Evolutionary conservation across 2,329 filamentous ascomycete species (phyloP).

Genomic region (Calcarisporium arbuscula): DNA sequence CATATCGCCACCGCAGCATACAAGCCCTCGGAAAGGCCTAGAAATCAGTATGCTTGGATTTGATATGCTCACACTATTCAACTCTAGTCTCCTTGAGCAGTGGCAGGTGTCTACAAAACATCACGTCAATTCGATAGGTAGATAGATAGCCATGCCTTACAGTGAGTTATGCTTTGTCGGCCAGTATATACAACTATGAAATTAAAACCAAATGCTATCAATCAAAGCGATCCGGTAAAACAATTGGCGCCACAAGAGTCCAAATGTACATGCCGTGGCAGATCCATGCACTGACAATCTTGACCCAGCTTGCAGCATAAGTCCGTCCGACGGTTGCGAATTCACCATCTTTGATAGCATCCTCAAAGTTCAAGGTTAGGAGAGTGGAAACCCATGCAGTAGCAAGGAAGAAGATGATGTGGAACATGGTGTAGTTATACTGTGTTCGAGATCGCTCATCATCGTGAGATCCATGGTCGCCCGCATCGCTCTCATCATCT

Average conservation of each 20-base stretch:
- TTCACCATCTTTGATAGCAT: conserved; percentile 56
- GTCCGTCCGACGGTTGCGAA: conserved; percentile 92
- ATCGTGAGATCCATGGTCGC: conserved; percentile 62
- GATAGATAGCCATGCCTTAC: no score
- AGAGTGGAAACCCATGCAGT: conserved; percentile 94
- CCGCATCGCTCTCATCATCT: conserved; percentile 60
- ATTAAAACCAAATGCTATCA: no score
- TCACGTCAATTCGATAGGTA: no score
- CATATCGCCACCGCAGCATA: no score
- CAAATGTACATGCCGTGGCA: conserved; percentile 93
- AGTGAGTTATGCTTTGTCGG: no score
- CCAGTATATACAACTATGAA: no score
- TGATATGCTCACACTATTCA: no score
- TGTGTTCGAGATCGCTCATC: conserved; percentile 86
- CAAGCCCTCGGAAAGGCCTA: no score
- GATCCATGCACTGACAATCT: conserved; percentile 95
- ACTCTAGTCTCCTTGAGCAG: no score
- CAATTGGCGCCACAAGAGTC: conserved; percentile 81
- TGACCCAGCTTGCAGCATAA: conserved; percentile 98
- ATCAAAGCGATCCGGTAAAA: conserved; percentile 83
- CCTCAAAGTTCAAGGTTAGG: conserved; percentile 67
- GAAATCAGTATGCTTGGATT: no score
- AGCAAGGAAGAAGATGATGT: conserved; percentile 94
- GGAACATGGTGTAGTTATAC: conserved; percentile 95
- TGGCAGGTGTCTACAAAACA: no score